Percentiles rank a stretch among this genome's conserved stretches.
Evolutionary conservation across 106 monocot species (phyloP).

Genomic region (Apostasia shenzhenica): DNA sequence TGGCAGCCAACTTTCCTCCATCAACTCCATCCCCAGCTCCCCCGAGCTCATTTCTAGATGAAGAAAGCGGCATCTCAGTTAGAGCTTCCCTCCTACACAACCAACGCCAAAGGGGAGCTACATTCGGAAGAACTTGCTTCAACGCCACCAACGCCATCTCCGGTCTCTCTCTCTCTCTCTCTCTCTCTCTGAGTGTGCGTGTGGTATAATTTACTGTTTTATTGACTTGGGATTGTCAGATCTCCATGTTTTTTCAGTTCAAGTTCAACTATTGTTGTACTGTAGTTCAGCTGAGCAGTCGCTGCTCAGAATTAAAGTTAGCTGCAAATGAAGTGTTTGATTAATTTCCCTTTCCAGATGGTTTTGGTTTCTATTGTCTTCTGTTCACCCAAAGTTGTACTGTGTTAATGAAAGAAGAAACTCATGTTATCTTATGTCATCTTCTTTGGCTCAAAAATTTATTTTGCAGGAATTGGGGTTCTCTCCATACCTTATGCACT

Average conservation of each 20-base stretch:
- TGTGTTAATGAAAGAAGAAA: not conserved
- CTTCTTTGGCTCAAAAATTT: not conserved
- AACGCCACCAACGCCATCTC: slow-evolving; percentile 21
- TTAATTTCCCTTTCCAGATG: too few relatives aligned
- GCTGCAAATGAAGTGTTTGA: too few relatives aligned
- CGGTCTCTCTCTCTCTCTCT: slow-evolving; percentile 4
- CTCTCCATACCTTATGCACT: slow-evolving; percentile 68
- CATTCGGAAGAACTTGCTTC: slow-evolving; percentile 27
- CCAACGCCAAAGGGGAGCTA: slow-evolving; percentile 6
- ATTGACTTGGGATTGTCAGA: too few relatives aligned
- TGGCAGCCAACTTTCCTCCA: not conserved
- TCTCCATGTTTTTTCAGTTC: too few relatives aligned
- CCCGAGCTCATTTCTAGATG: not conserved
- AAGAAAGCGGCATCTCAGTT: slow-evolving; percentile 1
- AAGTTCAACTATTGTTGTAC: too few relatives aligned
- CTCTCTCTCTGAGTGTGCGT: not conserved
- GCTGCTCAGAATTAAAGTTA: too few relatives aligned
- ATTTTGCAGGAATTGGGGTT: slow-evolving; percentile 48
- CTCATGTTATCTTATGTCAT: not conserved
- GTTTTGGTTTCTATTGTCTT: not conserved
- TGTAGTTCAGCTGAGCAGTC: too few relatives aligned
- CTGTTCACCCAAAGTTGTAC: not conserved
- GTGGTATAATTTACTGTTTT: too few relatives aligned
- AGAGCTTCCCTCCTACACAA: slow-evolving; percentile 1
- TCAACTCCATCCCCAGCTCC: not conserved